Evolutionary conservation across 371 early-diverging fungal species (phyloP), one percentile per base, ranked within the genome.

Genomic region (Mucor plumbeus): DNA sequence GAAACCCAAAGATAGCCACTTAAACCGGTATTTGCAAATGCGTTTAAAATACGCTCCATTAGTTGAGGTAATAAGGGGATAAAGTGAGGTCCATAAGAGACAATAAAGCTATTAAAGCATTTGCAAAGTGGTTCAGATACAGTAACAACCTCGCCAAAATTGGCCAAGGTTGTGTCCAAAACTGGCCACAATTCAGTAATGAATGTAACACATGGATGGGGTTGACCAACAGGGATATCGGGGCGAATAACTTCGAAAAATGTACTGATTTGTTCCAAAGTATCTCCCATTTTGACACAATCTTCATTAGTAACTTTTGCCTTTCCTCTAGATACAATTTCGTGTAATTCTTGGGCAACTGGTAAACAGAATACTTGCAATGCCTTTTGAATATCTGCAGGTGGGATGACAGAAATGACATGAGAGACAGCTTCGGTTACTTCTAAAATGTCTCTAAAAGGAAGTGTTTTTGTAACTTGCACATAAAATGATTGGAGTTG

Each of bases 351-450:
- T 61, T 92, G 90, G 10, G 93, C 95, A 13, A 95, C 84, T 1
- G 97, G 97, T 35, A 91, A 65, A 71, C 92, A 91, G 71, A 96
- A 97, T 65, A 85, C 78, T 60, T 92, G 89, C 56, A 98, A 78
- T 0, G 92, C 91, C 44, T 86, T 78, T 7, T 86, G 70, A 7
- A 91, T 71, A 59, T 89, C 82, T 0, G 76, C 76, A 9, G 80
- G 73, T 10, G 94, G 93, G 26, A 95, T 84, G 2, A 87, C 91
- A 3, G 87, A 88, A 36, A 97, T 80, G 8, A 97, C 91, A 63
- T 95, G 91, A 0, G 96, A 92, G 6, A 98, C 88, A 1, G 95
- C 98, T 68, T 92, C 92, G 0, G 96, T 91, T 4, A 98, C 86
- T 41, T 97, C 96, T 11, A 86, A 58, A 6, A 89, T 76, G 66